Percentiles rank a stretch among this genome's conserved stretches.
These are phyloP conservation scores for Fusarium guadeloupense DNA, from an alignment of 2,329 filamentous ascomycete species.

Conservation along the genomic window DNA sequence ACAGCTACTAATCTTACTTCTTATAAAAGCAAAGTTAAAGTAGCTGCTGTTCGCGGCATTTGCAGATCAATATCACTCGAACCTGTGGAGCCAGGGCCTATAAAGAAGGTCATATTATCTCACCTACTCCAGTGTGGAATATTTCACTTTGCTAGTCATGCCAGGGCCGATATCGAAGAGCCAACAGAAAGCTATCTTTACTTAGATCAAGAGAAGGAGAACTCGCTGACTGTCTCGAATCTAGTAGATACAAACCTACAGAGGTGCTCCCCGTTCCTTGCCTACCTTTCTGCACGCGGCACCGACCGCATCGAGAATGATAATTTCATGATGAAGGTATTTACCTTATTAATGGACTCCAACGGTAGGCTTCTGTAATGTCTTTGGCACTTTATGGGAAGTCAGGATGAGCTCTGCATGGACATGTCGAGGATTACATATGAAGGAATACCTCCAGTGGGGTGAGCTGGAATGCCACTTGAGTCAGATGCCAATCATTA, in stretches of 20 bases:
- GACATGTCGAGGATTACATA: background rate
- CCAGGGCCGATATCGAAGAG: background rate
- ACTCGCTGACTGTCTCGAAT: background rate
- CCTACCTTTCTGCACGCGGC: conserved; percentile 3
- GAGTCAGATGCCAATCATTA: too few relatives aligned
- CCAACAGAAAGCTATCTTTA: background rate
- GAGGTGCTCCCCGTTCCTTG: background rate
- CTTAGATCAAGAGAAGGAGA: background rate
- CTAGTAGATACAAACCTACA: background rate
- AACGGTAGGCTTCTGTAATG: background rate
- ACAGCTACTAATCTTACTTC: too few relatives aligned
- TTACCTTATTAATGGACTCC: background rate
- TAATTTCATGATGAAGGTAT: background rate
- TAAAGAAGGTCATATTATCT: background rate
- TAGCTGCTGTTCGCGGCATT: too few relatives aligned
- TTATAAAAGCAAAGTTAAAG: too few relatives aligned
- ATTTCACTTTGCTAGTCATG: conserved; percentile 10
- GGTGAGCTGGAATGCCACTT: too few relatives aligned
- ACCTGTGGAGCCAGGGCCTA: accelerated
- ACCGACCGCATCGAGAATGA: conserved; percentile 1
- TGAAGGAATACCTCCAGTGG: too few relatives aligned
- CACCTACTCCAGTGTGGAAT: background rate
- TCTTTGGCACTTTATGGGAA: background rate
- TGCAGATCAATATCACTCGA: too few relatives aligned
- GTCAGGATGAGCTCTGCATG: background rate